These are phyloP conservation scores for Vigna hirtella DNA, from an alignment of 306 rosid genomes.

Conservation along the genomic window DNA sequence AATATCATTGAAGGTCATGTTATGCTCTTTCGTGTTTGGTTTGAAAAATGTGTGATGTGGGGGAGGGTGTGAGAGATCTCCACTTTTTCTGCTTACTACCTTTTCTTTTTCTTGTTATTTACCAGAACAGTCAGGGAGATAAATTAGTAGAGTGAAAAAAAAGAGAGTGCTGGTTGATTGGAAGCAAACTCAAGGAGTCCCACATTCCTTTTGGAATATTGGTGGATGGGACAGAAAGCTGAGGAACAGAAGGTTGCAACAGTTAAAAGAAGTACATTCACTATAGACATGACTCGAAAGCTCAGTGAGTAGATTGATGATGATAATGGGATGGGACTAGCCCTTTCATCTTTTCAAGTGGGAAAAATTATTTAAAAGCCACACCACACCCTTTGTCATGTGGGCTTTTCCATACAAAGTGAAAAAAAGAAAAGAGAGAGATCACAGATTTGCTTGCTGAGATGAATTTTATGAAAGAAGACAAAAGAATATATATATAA, in stretches of 20 bases:
- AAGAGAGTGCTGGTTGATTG: conserved; percentile 65
- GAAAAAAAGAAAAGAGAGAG: background rate
- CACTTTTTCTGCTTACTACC: conserved; percentile 20
- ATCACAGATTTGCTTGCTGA: conserved; percentile 34
- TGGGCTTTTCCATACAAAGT: conserved; percentile 37
- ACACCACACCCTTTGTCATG: conserved; percentile 36
- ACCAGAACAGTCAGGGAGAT: conserved; percentile 53
- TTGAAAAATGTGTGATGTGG: conserved; percentile 39
- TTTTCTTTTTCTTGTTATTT: conserved; percentile 51
- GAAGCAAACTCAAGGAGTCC: conserved; percentile 67
- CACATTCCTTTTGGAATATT: conserved; percentile 83
- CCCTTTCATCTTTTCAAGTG: conserved; percentile 72
- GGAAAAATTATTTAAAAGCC: conserved; percentile 60
- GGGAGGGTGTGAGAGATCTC: conserved; percentile 38
- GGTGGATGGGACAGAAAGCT: conserved; percentile 99
- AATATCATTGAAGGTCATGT: conserved; percentile 45
- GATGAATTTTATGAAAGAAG: conserved; percentile 41
- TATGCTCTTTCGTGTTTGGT: conserved; percentile 31
- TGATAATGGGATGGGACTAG: conserved; percentile 64
- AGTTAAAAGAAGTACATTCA: conserved; percentile 74
- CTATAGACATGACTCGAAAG: conserved; percentile 69
- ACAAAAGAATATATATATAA: conserved; percentile 50
- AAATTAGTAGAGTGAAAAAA: conserved; percentile 39
- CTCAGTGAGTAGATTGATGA: conserved; percentile 68
- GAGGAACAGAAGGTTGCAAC: conserved; percentile 89